Evolutionary conservation across 345 rosid species (phyloP).

Genomic region (Gossypium anomalum): DNA sequence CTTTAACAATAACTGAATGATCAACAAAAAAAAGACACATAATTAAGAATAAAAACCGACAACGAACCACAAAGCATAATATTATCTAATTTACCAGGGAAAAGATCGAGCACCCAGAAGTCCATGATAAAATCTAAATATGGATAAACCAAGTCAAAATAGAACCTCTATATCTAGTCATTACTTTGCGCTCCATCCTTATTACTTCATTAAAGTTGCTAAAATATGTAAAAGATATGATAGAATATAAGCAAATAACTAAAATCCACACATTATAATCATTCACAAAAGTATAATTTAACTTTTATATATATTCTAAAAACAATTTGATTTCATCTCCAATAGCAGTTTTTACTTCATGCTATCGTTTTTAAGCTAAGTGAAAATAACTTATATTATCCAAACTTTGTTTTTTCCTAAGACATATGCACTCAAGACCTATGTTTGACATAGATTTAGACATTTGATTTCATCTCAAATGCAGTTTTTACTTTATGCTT

Average conservation of each 20-base stretch:
- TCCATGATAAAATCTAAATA: not conserved
- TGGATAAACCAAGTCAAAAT: not conserved
- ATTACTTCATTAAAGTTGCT: not conserved
- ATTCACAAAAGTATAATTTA: not conserved
- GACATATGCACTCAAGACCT: not conserved
- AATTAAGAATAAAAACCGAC: not conserved
- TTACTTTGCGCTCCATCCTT: not conserved
- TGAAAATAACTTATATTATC: not conserved
- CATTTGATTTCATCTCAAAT: not conserved
- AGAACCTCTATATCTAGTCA: not conserved
- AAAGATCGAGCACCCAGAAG: not conserved
- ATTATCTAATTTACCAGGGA: not conserved
- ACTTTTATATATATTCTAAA: not conserved
- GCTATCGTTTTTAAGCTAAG: not conserved
- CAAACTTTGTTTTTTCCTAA: not conserved
- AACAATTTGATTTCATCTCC: not conserved
- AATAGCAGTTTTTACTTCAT: too few relatives aligned
- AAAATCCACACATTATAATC: not conserved
- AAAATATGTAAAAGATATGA: not conserved
- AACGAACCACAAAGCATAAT: not conserved
- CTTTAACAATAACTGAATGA: slow-evolving; percentile 64
- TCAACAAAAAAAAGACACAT: not conserved
- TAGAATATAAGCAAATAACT: not conserved
- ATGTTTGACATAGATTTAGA: not conserved
- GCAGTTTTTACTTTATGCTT: too few relatives aligned